Conservation (phyloP, 352 stramenopile species). For the Paralagenidium karlingii region DNA sequence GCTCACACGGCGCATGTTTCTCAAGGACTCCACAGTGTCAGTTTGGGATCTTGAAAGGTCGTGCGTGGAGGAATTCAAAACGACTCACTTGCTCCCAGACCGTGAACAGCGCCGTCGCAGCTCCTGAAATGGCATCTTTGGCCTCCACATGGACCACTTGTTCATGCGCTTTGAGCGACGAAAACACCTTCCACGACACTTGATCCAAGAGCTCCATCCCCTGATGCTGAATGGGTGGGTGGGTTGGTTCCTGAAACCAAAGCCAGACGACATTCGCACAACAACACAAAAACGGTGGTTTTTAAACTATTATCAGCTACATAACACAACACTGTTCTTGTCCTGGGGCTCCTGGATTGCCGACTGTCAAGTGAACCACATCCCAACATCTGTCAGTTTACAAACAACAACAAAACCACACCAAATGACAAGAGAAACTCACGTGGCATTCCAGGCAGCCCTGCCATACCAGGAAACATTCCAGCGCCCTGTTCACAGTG, state of each 20-base stretch:
- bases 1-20: slow-evolving; percentile 36
- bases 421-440: too few species aligned
- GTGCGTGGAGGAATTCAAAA: not conserved
- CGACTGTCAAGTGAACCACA: too few species aligned
- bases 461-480: slow-evolving; percentile 75
- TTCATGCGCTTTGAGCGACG: slow-evolving; percentile 43
- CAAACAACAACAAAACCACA: too few species aligned
- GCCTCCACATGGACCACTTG: slow-evolving; percentile 38
- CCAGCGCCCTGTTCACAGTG: slow-evolving; percentile 25
- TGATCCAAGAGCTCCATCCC: too few species aligned
- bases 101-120: slow-evolving; percentile 26
- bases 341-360: too few species aligned
- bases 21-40: slow-evolving; percentile 5
- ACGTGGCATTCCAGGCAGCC: slow-evolving; percentile 71
- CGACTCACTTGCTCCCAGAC: slow-evolving; percentile 51
- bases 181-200: slow-evolving; percentile 62
- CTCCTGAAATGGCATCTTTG: slow-evolving; percentile 33
- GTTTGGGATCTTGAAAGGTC: not conserved
- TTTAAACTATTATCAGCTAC: too few species aligned
- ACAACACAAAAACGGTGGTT: too few species aligned
- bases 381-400: too few species aligned
- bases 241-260: too few species aligned
- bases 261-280: too few species aligned
- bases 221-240: too few species aligned
- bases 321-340: too few species aligned